Evolutionary conservation across 345 rosid species (phyloP).

Genomic region (Eucalyptus erythrocorys): DNA sequence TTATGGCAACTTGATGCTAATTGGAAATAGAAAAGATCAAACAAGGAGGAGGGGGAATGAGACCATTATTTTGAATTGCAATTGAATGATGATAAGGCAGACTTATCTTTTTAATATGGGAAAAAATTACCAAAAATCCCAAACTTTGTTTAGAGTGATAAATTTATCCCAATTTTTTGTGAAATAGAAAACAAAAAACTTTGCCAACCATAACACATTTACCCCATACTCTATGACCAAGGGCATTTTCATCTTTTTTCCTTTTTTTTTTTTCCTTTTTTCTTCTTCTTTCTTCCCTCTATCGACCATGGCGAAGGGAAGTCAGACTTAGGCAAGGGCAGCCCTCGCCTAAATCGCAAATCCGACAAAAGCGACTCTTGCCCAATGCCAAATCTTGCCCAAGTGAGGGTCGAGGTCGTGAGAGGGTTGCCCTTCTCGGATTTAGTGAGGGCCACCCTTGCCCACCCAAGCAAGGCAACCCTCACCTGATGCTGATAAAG

Average conservation of each 20-base stretch:
- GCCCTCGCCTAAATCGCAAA: too few species aligned
- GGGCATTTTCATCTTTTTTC: fast-evolving
- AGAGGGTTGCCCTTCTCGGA: fast-evolving
- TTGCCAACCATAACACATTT: fast-evolving
- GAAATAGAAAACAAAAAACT: too few species aligned
- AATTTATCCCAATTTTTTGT: too few species aligned
- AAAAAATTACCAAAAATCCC: fast-evolving
- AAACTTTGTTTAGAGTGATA: too few species aligned
- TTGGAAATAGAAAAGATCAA: not conserved
- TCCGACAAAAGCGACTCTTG: fast-evolving
- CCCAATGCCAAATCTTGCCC: too few species aligned
- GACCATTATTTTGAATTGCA: not conserved
- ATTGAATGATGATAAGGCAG: not conserved
- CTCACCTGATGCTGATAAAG: fast-evolving
- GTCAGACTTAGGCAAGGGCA: fast-evolving
- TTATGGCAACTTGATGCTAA: not conserved
- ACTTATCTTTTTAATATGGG: not conserved
- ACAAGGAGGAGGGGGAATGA: not conserved
- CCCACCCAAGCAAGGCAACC: too few species aligned
- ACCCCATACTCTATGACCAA: too few species aligned
- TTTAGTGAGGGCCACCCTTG: fast-evolving
- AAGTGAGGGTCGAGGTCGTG: fast-evolving
- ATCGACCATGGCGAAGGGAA: fast-evolving
- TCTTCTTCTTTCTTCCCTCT: too few species aligned
- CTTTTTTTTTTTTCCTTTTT: fast-evolving